phyloP scores from a whole-genome alignment of 805 yeast species.

The Kazachstania kunashirensis region DNA sequence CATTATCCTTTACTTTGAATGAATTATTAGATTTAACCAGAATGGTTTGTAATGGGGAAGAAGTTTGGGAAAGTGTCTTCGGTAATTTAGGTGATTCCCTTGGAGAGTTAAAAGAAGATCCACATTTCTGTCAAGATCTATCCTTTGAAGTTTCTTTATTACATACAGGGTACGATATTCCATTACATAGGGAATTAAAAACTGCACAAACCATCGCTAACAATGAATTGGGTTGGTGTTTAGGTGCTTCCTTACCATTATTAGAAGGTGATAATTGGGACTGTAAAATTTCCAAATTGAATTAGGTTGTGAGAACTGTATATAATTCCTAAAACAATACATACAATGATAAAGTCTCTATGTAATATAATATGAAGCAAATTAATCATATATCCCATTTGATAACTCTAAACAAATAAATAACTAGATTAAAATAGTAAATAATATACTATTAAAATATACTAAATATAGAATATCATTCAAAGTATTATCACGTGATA shows the following conservation, averaged over 20 bases:
- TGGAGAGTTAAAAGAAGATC: slow-evolving; percentile 59
- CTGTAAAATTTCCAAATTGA: slow-evolving; percentile 32
- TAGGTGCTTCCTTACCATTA: slow-evolving; percentile 92
- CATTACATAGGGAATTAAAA: slow-evolving; percentile 76
- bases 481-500: too few relatives aligned
- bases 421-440: too few relatives aligned
- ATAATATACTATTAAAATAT: too few relatives aligned
- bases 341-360: too few relatives aligned
- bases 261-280: slow-evolving; percentile 67
- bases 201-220: slow-evolving; percentile 84
- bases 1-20: slow-evolving; percentile 71
- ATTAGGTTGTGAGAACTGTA: too few relatives aligned
- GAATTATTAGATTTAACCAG: slow-evolving; percentile 77
- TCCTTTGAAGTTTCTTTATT: slow-evolving; percentile 82
- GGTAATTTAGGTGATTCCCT: slow-evolving; percentile 60
- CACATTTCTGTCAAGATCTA: slow-evolving; percentile 90
- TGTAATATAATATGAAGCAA: too few relatives aligned
- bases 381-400: too few relatives aligned
- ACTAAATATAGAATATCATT: too few relatives aligned
- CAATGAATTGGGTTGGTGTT: slow-evolving; percentile 96
- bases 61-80: slow-evolving; percentile 60
- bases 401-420: too few relatives aligned
- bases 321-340: too few relatives aligned
- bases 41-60: slow-evolving; percentile 77
- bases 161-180: slow-evolving; percentile 96